Evolutionary conservation across 164 flowering plant genomes (phyloP).

Genomic region (Hamamelis virginiana): DNA sequence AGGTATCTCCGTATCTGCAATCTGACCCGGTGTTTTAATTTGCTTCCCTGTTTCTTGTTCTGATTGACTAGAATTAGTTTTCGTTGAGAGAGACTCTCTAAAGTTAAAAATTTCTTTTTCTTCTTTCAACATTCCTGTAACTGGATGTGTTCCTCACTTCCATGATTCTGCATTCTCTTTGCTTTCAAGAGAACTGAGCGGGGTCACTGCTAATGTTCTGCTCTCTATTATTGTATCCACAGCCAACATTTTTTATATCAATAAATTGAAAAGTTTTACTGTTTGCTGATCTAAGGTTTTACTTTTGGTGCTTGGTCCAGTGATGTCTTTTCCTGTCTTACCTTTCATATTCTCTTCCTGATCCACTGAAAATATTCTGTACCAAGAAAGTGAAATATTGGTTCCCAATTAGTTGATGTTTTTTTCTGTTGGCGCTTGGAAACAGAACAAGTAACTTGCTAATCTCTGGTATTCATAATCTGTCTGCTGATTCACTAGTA

Average conservation of each 20-base stretch:
- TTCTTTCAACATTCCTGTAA: conserved; percentile 13
- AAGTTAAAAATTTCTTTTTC: conserved; percentile 9
- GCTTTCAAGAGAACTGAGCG: conserved; percentile 2
- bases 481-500: not conserved
- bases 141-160: conserved; percentile 2
- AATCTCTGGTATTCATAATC: no score
- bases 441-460: not conserved
- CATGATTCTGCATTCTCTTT: conserved; percentile 14
- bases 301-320: not conserved
- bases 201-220: not conserved
- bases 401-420: not conserved
- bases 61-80: conserved; percentile 23
- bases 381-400: not conserved
- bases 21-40: conserved; percentile 13
- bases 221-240: not conserved
- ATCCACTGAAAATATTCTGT: not conserved
- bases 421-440: not conserved
- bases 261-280: conserved; percentile 3
- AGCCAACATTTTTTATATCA: not conserved
- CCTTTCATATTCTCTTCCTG: not conserved
- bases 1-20: conserved; percentile 17
- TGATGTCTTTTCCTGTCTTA: not conserved
- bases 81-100: conserved; percentile 11
- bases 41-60: conserved; percentile 16
- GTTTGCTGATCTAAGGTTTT: conserved; percentile 1